Evolutionary conservation across 2,329 filamentous ascomycete species (phyloP), one percentile per base, ranked within the genome.

Genomic region (Epichloe gansuensis): DNA sequence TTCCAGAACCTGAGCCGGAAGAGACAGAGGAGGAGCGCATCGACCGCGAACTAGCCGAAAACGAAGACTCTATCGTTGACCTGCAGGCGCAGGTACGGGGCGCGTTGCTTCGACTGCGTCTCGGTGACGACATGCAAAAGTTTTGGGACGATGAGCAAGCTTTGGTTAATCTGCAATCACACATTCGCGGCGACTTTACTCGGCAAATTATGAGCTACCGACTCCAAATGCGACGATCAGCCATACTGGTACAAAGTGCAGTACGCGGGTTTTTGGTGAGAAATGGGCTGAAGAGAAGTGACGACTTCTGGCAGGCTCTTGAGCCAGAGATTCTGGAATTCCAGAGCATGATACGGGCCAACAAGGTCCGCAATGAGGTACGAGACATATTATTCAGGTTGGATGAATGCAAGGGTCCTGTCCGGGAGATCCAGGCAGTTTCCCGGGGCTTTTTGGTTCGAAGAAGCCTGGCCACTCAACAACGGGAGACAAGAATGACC

Each of bases 21-120:
- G 93, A 97, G 63, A 89, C 87, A 0, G 91, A 97, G 60, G 87
- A 97, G 61, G 89, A 97, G 61, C 77, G 89, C 43, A 84, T 93
- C 51, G 81, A 90, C 47, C 78, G 89, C 51, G 89, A 95, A 64
- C 69, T 98, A 4, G 77, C 74, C 13, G 89, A 95, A 60, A 84
- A 88, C 54, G 86, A 93, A 64, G 69, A 67, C 0, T 71, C 74
- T 3, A 81, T 97, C 43, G 61, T 81, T 17, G 91, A 97, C 54
- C 74, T 98, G 31, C 94, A 98, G 65, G 82, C 87, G 39, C 89
- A 96, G 64, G 79, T 90, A 8, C 80, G 89, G 53, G 93, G 91
- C 38, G 89, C 90, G 0, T 65, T 94, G 56, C 66, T 87, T 47
- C 81, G 93, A 51, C 75, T 96, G 63, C 77, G 76, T 51, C 78